phyloP scores from a whole-genome alignment of 2,329 filamentous ascomycete genomes.

The Ceratocystis variospora region DNA sequence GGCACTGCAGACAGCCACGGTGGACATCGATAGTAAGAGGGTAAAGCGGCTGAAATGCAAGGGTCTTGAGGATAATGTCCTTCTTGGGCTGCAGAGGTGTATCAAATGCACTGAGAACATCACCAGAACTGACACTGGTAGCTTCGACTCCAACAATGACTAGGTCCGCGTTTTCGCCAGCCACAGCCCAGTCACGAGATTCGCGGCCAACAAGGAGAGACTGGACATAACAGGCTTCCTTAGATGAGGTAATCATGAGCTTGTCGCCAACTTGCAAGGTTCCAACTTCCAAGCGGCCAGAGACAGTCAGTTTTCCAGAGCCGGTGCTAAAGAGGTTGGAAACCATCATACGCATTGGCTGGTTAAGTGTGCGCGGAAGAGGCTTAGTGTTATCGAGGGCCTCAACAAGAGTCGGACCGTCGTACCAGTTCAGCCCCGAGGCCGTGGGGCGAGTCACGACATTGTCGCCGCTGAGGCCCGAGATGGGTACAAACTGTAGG shows the following conservation, averaged over 20 bases:
- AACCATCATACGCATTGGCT: slow-evolving; percentile 74
- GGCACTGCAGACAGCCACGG: slow-evolving; percentile 64
- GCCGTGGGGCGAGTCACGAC: slow-evolving; percentile 42
- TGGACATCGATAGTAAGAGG: slow-evolving; percentile 86
- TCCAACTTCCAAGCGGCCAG: slow-evolving; percentile 74
- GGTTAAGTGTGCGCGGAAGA: slow-evolving; percentile 50
- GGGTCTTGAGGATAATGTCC: slow-evolving; percentile 65
- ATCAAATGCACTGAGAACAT: slow-evolving; percentile 64
- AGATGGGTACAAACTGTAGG: slow-evolving; percentile 76
- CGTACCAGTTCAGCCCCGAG: slow-evolving; percentile 58
- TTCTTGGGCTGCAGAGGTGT: slow-evolving; percentile 57
- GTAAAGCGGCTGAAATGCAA: slow-evolving; percentile 80
- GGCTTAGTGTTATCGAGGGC: slow-evolving; percentile 76
- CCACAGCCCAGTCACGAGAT: slow-evolving; percentile 73
- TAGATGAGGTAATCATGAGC: slow-evolving; percentile 62
- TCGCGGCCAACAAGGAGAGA: slow-evolving; percentile 64
- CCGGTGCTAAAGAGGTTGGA: slow-evolving; percentile 73
- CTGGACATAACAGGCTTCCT: slow-evolving; percentile 68
- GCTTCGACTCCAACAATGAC: slow-evolving; percentile 76
- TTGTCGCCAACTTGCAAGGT: slow-evolving; percentile 72
- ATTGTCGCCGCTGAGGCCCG: slow-evolving; percentile 79
- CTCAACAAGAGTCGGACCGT: slow-evolving; percentile 62
- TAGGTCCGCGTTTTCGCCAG: slow-evolving; percentile 77
- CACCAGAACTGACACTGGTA: slow-evolving; percentile 66
- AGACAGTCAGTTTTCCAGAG: slow-evolving; percentile 67